A percentile compares a stretch with the other conserved stretches of the same genome.
Evolutionary conservation across 2,329 filamentous ascomycete species (phyloP).

Genomic region (Fusarium circinatum): DNA sequence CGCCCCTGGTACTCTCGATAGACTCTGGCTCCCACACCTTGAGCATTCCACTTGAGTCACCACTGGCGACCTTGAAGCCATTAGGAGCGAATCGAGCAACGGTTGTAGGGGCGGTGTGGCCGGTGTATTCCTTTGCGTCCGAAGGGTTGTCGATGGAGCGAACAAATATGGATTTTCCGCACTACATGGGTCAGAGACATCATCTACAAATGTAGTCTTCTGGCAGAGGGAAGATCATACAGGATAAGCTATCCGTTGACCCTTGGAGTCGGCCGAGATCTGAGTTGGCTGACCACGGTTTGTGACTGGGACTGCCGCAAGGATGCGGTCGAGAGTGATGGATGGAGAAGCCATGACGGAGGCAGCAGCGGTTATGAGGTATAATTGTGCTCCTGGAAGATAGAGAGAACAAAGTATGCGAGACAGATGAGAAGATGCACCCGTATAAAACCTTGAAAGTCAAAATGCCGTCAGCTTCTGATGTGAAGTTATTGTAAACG

Average conservation of each 20-base stretch:
- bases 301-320: conserved; percentile 86
- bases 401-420: background rate
- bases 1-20: conserved; percentile 86
- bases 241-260: conserved; percentile 91
- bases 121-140: conserved; percentile 87
- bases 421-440: conserved; percentile 11
- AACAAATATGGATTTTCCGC: conserved; percentile 95
- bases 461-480: conserved; percentile 22
- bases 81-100: conserved; percentile 94
- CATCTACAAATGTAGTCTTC: background rate
- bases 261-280: conserved; percentile 87
- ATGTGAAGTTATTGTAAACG: conserved; percentile 26
- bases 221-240: conserved; percentile 61
- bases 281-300: conserved; percentile 88
- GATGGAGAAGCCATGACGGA: conserved; percentile 54
- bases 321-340: conserved; percentile 73
- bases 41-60: conserved; percentile 85
- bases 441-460: conserved; percentile 2
- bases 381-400: background rate
- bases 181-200: conserved; percentile 60
- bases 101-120: conserved; percentile 88
- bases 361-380: background rate
- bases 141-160: conserved; percentile 92
- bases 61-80: conserved; percentile 93
- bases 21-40: conserved; percentile 94